Percentiles rank a stretch among this genome's conserved stretches.
Conservation (phyloP, 2,329 filamentous ascomycete genomes). For the Chrysosporium queenslandicum region DNA sequence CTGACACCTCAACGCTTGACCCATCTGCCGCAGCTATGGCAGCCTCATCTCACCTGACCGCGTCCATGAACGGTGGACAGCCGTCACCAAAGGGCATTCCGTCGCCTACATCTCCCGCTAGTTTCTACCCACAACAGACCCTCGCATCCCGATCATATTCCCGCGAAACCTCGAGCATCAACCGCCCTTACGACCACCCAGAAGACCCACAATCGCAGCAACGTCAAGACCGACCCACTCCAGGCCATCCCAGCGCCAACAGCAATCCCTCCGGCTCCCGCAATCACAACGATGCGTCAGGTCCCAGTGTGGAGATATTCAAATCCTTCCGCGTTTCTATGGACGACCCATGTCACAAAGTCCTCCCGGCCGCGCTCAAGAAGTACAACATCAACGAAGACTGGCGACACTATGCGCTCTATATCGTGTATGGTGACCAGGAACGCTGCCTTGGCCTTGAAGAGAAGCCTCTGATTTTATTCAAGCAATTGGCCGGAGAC, state of each 20-base stretch:
- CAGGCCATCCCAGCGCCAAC: conserved; percentile 11
- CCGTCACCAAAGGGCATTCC: conserved; percentile 39
- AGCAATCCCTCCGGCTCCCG: conserved; percentile 8
- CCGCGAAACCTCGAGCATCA: conserved; percentile 23
- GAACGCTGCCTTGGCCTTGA: conserved; percentile 85
- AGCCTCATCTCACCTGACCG: conserved; percentile 56
- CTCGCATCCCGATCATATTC: conserved; percentile 38
- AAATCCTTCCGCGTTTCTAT: conserved; percentile 97
- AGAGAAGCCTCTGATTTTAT: conserved; percentile 87
- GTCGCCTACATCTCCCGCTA: conserved; percentile 37
- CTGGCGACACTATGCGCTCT: conserved; percentile 93
- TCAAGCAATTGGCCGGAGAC: conserved; percentile 95
- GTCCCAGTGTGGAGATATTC: conserved; percentile 75
- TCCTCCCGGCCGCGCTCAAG: conserved; percentile 85
- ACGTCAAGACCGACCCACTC: conserved; percentile 25
- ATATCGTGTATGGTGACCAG: conserved; percentile 98
- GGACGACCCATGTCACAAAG: conserved; percentile 96
- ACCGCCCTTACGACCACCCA: conserved; percentile 31
- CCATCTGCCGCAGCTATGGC: conserved; percentile 59
- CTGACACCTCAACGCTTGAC: conserved; percentile 47
- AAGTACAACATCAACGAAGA: conserved; percentile 98
- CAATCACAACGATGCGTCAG: conserved; percentile 22
- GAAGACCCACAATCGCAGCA: conserved; percentile 29
- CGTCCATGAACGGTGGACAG: conserved; percentile 52
- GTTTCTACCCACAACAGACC: conserved; percentile 34